Base-by-base conservation (phyloP, 495 filamentous ascomycete species). In the Neurospora sublineolata region DNA sequence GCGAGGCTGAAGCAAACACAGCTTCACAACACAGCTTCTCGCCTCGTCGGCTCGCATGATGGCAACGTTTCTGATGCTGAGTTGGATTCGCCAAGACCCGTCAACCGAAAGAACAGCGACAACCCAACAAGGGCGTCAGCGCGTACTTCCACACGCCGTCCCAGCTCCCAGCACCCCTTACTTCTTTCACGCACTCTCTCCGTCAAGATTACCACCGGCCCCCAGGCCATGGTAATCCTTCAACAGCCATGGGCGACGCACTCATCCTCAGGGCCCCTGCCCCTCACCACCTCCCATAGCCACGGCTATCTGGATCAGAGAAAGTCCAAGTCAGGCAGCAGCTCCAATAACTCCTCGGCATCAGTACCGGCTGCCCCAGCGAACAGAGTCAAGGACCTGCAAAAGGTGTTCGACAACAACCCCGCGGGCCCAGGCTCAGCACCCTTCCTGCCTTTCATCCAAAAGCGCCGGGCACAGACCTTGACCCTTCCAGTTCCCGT, bases 121-220 rank as follows among this genome's bases (percentile, higher is more conserved):
- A 69, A n/a, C 2, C 52, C 69, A 39, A 46, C 68, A 18, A 70
- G 39, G 2, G 8, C 39, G 30, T 52, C 69, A 37, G 52, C n/a
- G 18, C 23, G 16, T 11, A 36, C 71, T 6, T 67, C 44, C 27
- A 37, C 42, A 18, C 46, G 36, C 7, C 72, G 67, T 10, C 44
- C 68, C 27, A 70, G 67, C 39, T 38, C 72, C 37, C 42, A 60
- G 5, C 67, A 69, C 20, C 74, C 70, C 1, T 60, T 73, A 3
- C 67, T 75, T 16, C 64, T 67, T n/a, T 46, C 74, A 10, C 74
- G 70, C 37, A 70, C 69, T 23, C 52, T 74, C 3, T 75, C 74
- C 0, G 75, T 72, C 27, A 77, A 72, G 39, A 70, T 73, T 16
- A 69, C 72, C 3, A 75, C 72, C 4, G 68, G 71, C 1, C 67